Percentiles rank a stretch among this genome's conserved stretches.
phyloP scores from a whole-genome alignment of 257 asterid species.

The Scutellaria baicalensis region DNA sequence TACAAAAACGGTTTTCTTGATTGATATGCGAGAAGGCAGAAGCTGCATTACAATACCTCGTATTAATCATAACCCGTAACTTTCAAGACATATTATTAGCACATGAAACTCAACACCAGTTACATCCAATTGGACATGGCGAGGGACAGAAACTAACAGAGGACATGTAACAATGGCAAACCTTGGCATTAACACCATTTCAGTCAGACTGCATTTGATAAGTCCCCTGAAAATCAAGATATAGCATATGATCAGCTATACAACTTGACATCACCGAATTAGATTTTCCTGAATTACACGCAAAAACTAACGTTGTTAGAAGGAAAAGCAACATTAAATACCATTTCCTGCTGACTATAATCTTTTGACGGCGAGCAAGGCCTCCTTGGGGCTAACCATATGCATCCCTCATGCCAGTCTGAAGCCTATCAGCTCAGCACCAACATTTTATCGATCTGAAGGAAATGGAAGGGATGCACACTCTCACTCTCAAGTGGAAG shows the following conservation, averaged over 20 bases:
- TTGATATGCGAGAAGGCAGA: constrained; percentile 22
- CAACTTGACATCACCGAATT: not conserved
- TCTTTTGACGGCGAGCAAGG: constrained; percentile 35
- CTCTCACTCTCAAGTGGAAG: constrained; percentile 40
- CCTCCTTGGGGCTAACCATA: constrained; percentile 34
- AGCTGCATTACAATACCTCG: constrained; percentile 13
- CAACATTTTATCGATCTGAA: constrained; percentile 35
- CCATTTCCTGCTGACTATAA: constrained; percentile 41
- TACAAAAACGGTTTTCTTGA: constrained; percentile 26
- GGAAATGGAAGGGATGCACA: constrained; percentile 38
- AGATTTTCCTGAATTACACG: not conserved
- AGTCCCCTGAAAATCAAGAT: constrained; percentile 26
- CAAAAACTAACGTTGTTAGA: not conserved
- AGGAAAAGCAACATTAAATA: not conserved
- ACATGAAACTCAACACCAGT: not conserved
- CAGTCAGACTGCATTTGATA: constrained; percentile 19
- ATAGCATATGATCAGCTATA: not conserved
- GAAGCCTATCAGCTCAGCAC: constrained; percentile 46
- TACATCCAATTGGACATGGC: not conserved
- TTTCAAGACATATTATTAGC: not conserved
- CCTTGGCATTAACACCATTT: constrained; percentile 41
- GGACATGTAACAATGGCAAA: not conserved
- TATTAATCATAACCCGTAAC: not conserved
- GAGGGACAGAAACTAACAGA: not conserved
- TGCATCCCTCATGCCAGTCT: constrained; percentile 38